These are phyloP conservation scores for Lichtheimia corymbifera DNA, from an alignment of 371 early-diverging fungal species.

Conservation along the genomic window DNA sequence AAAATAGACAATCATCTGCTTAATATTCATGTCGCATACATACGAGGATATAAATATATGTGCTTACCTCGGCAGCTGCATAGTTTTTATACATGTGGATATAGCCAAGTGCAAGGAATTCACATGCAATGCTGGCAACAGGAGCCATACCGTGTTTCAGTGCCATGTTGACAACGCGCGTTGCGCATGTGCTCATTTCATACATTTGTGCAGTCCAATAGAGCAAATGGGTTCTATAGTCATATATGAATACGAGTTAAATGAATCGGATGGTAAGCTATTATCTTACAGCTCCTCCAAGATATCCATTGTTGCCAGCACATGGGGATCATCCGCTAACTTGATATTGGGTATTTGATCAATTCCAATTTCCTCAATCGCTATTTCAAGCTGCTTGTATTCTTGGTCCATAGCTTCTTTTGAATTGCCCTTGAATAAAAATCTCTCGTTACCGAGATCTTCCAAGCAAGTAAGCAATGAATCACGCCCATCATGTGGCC, in stretches of 20 bases:
- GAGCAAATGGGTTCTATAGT: no score
- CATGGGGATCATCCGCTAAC: constrained; percentile 22
- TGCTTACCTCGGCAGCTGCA: constrained; percentile 22
- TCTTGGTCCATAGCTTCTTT: constrained; percentile 20
- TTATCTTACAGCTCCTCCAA: constrained; percentile 41
- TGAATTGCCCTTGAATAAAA: no score
- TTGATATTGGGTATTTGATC: constrained; percentile 17
- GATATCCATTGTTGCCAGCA: constrained; percentile 30
- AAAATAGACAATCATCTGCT: no score
- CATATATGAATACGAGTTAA: no score
- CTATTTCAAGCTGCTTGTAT: constrained; percentile 13
- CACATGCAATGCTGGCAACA: constrained; percentile 24
- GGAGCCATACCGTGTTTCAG: constrained; percentile 30
- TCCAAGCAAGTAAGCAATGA: constrained; percentile 27
- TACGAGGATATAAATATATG: no score
- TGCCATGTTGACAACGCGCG: constrained; percentile 30
- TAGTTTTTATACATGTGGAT: constrained; percentile 27
- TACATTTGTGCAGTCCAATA: constrained; percentile 41
- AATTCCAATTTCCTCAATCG: constrained; percentile 21
- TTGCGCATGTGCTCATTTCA: constrained; percentile 36
- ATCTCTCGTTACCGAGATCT: constrained; percentile 21
- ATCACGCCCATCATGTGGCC: constrained; percentile 31
- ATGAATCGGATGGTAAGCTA: no score
- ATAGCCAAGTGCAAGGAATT: constrained; percentile 31
- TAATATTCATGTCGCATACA: no score